A percentile compares a stretch with the other conserved stretches of the same genome.
Evolutionary conservation across 768 basidiomycete species (phyloP).

Genomic region (Suillus variegatus): DNA sequence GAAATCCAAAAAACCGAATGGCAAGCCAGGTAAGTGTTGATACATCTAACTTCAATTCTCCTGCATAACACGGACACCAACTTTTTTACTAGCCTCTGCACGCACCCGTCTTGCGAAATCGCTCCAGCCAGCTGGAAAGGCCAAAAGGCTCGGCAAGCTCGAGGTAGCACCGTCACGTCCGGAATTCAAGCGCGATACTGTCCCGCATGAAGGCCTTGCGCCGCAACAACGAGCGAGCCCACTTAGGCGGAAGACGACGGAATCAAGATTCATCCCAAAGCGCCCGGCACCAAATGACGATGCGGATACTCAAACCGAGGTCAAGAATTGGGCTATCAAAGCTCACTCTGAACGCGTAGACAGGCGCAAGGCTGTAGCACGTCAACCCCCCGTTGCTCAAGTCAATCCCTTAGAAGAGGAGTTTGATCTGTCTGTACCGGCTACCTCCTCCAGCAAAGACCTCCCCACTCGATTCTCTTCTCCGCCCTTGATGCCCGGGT

Average conservation of each 20-base stretch:
- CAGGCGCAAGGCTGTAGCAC: slow-evolving; percentile 8
- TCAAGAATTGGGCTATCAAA: slow-evolving; percentile 12
- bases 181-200: slow-evolving; percentile 17
- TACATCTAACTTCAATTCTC: background rate
- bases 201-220: slow-evolving; percentile 21
- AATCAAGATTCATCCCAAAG: background rate
- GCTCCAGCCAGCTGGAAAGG: slow-evolving; percentile 26
- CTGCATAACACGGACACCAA: background rate
- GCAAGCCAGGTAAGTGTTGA: background rate
- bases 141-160: slow-evolving; percentile 27
- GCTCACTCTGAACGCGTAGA: slow-evolving; percentile 16
- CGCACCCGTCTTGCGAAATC: slow-evolving; percentile 27
- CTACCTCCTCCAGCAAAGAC: slow-evolving; percentile 20
- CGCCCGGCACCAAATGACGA: background rate
- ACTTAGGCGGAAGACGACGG: background rate
- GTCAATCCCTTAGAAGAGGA: slow-evolving; percentile 34
- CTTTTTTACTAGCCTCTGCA: background rate
- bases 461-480: slow-evolving; percentile 55
- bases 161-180: slow-evolving; percentile 25
- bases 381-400: slow-evolving; percentile 3
- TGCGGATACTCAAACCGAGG: background rate
- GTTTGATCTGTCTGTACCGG: slow-evolving; percentile 35
- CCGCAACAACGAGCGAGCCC: slow-evolving; percentile 4
- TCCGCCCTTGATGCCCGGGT: slow-evolving; percentile 68
- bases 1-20: background rate